A percentile compares a stretch with the other conserved stretches of the same genome.
Evolutionary conservation across 2,329 filamentous ascomycete genomes (phyloP).

Genomic region (Diaporthe ilicicola): DNA sequence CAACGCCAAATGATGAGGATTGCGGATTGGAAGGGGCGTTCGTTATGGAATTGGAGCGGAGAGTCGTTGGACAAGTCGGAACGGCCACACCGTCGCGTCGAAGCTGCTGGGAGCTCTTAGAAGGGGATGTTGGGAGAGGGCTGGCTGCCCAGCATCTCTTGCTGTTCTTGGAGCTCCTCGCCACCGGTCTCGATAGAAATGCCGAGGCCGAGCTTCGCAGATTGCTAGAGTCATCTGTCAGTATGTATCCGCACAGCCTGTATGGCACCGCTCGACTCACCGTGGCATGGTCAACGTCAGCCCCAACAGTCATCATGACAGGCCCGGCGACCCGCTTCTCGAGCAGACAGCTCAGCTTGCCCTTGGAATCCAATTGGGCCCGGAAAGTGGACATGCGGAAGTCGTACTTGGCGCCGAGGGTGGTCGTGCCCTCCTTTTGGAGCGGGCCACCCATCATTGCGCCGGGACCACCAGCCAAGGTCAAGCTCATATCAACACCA

Average conservation of each 20-base stretch:
- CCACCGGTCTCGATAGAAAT: constrained; percentile 88
- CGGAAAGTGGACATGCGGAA: constrained; percentile 96
- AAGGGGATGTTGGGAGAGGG: constrained; percentile 70
- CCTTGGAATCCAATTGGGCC: constrained; percentile 93
- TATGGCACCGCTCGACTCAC: constrained; percentile 62
- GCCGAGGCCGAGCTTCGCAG: constrained; percentile 92
- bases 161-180: constrained; percentile 88
- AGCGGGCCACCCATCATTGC: constrained; percentile 79
- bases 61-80: constrained; percentile 31
- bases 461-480: constrained; percentile 73
- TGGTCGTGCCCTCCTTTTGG: constrained; percentile 88
- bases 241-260: constrained; percentile 24
- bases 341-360: constrained; percentile 89
- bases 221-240: constrained; percentile 69
- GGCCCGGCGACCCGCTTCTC: constrained; percentile 96
- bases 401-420: constrained; percentile 96
- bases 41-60: constrained; percentile 37
- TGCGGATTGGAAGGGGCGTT: constrained; percentile 16
- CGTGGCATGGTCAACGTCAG: constrained; percentile 94
- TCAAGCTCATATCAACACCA: constrained; percentile 92
- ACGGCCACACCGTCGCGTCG: neutral
- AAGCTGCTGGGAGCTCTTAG: constrained; percentile 49
- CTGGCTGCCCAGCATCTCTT: constrained; percentile 67
- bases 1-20: constrained; percentile 28
- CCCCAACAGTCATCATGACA: constrained; percentile 92